Conservation (phyloP, 1,139 yeast species). For the Maudiozyma humilis region DNA sequence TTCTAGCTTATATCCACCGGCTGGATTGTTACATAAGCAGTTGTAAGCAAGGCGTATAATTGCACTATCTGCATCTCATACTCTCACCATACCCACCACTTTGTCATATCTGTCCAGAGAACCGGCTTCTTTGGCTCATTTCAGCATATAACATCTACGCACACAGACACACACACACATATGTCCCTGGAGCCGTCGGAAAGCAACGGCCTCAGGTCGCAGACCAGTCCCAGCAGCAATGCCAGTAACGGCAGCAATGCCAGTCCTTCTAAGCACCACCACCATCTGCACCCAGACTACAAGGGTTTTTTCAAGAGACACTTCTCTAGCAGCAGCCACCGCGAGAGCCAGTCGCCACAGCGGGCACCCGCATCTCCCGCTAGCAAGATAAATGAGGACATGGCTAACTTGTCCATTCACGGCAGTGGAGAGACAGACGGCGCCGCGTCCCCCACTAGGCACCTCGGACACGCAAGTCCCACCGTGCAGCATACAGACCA, state of each 20-base stretch:
- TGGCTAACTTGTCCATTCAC: constrained; percentile 7
- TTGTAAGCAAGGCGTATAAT: too few relatives aligned
- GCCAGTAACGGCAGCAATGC: background rate
- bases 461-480: constrained; percentile 22
- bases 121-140: too few relatives aligned
- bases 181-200: too few relatives aligned
- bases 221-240: background rate
- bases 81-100: too few relatives aligned
- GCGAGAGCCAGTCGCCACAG: background rate
- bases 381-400: constrained; percentile 4
- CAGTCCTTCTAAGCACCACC: background rate
- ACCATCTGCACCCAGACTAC: constrained; percentile 1
- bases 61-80: too few relatives aligned
- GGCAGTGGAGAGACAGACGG: background rate
- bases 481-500: constrained; percentile 21
- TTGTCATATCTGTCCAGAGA: too few relatives aligned
- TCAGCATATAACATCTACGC: too few relatives aligned
- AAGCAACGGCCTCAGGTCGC: background rate
- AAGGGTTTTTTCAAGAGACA: constrained; percentile 15
- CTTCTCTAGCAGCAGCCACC: constrained; percentile 13
- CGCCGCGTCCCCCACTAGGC: constrained; percentile 1
- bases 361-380: background rate
- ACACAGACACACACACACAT: too few relatives aligned
- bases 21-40: too few relatives aligned
- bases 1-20: too few relatives aligned